A percentile compares a stretch with the other conserved stretches of the same genome.
phyloP scores from a whole-genome alignment of 371 early-diverging fungal species.

The Mucor lusitanicus region DNA sequence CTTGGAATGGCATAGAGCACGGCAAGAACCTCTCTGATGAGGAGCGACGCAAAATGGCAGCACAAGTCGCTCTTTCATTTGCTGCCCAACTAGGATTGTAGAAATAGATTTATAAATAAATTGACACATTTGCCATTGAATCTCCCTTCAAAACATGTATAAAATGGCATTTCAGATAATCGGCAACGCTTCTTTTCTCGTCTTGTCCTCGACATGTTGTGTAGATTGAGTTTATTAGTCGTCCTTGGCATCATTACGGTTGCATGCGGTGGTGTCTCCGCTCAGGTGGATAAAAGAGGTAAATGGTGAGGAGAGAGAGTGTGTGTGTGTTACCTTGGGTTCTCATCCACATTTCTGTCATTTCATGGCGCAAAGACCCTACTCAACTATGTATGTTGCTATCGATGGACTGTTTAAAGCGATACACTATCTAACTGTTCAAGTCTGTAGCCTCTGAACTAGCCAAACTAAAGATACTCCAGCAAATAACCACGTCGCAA shows the following conservation, averaged over 20 bases:
- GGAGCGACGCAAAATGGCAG: slow-evolving; percentile 66
- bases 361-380: background rate
- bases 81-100: slow-evolving; percentile 45
- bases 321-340: background rate
- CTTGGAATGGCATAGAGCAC: slow-evolving; percentile 42
- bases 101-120: slow-evolving; percentile 9
- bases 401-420: no score
- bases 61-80: slow-evolving; percentile 69
- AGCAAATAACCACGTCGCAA: background rate
- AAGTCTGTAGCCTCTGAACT: background rate
- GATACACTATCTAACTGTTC: background rate
- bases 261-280: background rate
- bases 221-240: background rate
- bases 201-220: background rate
- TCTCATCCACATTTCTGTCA: background rate
- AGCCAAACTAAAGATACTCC: background rate
- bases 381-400: background rate
- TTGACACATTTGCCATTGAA: background rate
- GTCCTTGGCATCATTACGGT: background rate
- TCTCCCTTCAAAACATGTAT: background rate
- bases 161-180: background rate
- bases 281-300: background rate
- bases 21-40: slow-evolving; percentile 57
- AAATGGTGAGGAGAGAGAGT: background rate
- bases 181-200: no score